A percentile compares a stretch with the other conserved stretches of the same genome.
Evolutionary conservation across 441 rosid genomes (phyloP).

Genomic region (Euphorbia schlechtendalii): DNA sequence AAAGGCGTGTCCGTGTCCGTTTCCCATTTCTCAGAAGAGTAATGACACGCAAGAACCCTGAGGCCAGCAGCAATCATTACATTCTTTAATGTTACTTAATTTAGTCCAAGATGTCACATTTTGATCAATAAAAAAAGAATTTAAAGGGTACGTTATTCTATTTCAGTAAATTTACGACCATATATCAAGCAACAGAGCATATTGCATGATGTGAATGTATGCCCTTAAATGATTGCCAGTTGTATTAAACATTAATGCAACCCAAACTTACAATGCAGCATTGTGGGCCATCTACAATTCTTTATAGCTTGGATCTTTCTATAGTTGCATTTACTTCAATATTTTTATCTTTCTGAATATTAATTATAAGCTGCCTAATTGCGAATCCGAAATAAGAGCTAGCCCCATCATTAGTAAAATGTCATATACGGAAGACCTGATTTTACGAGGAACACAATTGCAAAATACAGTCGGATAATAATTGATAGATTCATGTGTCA

Average conservation of each 20-base stretch:
- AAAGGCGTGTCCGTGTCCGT: no score
- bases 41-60: not conserved
- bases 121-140: not conserved
- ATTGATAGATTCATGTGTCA: slow-evolving; percentile 11
- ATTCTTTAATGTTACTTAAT: not conserved
- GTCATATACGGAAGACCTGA: not conserved
- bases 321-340: not conserved
- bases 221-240: not conserved
- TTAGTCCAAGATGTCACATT: no score
- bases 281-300: not conserved
- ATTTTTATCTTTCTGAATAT: not conserved
- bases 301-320: not conserved
- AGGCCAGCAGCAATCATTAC: not conserved
- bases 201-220: not conserved
- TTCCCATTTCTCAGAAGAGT: not conserved
- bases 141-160: not conserved
- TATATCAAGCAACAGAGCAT: not conserved
- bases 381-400: not conserved
- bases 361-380: not conserved
- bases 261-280: not conserved
- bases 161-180: not conserved
- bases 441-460: not conserved
- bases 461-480: not conserved
- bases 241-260: not conserved
- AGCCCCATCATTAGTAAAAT: not conserved